These are phyloP conservation scores for Lagenaria siceraria DNA, from an alignment of 306 rosid species.

Conservation along the genomic window DNA sequence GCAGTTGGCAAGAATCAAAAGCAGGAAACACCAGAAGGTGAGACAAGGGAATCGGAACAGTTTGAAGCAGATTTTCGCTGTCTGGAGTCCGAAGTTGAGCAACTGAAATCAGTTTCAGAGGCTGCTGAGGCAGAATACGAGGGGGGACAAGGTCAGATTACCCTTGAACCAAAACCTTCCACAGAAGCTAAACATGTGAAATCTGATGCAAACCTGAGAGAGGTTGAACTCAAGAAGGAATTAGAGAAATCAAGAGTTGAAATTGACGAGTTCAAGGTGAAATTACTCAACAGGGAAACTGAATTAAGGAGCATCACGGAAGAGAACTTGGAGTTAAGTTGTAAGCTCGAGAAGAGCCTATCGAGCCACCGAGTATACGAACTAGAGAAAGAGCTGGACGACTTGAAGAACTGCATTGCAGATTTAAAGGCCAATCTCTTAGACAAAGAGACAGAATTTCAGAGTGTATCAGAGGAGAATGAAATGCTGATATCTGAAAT, in stretches of 20 bases:
- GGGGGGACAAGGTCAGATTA: constrained; percentile 49
- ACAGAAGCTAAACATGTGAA: constrained; percentile 53
- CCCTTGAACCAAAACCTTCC: constrained; percentile 38
- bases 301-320: constrained; percentile 71
- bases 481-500: constrained; percentile 52
- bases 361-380: constrained; percentile 34
- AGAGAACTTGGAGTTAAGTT: constrained; percentile 65
- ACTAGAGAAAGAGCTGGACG: constrained; percentile 37
- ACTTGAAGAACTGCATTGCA: constrained; percentile 36
- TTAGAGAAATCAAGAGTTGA: constrained; percentile 34
- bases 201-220: constrained; percentile 31
- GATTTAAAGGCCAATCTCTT: constrained; percentile 54
- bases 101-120: constrained; percentile 34
- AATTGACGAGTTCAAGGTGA: constrained; percentile 64
- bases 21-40: neutral
- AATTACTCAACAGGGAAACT: constrained; percentile 74
- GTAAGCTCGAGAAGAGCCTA: constrained; percentile 34
- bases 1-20: neutral
- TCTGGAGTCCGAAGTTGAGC: constrained; percentile 39
- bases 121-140: constrained; percentile 44
- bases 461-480: constrained; percentile 77
- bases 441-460: constrained; percentile 89
- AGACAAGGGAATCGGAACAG: constrained; percentile 11
- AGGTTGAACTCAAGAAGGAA: constrained; percentile 42
- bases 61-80: constrained; percentile 24